A percentile compares a stretch with the other conserved stretches of the same genome.
These are phyloP conservation scores for Veloboletus limbatus DNA, from an alignment of 1,284 basidiomycete species.

Conservation along the genomic window DNA sequence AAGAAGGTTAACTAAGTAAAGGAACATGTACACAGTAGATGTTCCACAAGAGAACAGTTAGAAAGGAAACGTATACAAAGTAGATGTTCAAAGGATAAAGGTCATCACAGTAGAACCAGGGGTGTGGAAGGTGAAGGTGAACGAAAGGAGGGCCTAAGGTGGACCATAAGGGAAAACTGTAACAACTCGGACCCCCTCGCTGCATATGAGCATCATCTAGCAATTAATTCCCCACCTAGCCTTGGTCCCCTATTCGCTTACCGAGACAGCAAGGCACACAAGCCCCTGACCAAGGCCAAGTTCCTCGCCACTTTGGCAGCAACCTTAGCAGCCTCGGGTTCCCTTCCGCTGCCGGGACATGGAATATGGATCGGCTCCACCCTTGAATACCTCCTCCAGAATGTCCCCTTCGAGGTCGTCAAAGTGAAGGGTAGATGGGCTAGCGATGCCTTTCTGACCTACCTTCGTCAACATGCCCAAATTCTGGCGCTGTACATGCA, in stretches of 20 bases:
- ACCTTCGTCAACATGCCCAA: slow-evolving; percentile 1
- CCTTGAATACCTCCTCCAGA: slow-evolving; percentile 8
- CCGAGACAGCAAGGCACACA: neutral
- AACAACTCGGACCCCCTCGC: neutral
- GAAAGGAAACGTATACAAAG: too few relatives aligned
- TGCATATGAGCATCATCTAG: neutral
- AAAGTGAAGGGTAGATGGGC: slow-evolving; percentile 9
- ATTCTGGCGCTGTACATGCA: slow-evolving; percentile 4
- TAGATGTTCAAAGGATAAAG: too few relatives aligned
- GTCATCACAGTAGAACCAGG: too few relatives aligned
- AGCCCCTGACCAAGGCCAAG: neutral
- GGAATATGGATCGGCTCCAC: slow-evolving; percentile 13
- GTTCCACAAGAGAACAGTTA: too few relatives aligned
- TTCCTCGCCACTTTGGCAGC: neutral
- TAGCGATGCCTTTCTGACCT: slow-evolving; percentile 4
- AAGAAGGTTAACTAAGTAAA: too few relatives aligned
- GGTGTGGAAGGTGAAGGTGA: too few relatives aligned
- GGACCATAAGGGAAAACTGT: too few relatives aligned
- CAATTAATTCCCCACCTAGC: neutral
- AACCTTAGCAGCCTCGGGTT: neutral
- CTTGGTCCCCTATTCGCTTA: neutral
- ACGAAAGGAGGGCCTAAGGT: too few relatives aligned
- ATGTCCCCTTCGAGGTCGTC: slow-evolving; percentile 6
- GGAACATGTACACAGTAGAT: too few relatives aligned
- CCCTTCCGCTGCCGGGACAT: slow-evolving; percentile 1